Base-by-base conservation (phyloP, 495 filamentous ascomycete species). In the Lasiosphaeris hirsuta region DNA sequence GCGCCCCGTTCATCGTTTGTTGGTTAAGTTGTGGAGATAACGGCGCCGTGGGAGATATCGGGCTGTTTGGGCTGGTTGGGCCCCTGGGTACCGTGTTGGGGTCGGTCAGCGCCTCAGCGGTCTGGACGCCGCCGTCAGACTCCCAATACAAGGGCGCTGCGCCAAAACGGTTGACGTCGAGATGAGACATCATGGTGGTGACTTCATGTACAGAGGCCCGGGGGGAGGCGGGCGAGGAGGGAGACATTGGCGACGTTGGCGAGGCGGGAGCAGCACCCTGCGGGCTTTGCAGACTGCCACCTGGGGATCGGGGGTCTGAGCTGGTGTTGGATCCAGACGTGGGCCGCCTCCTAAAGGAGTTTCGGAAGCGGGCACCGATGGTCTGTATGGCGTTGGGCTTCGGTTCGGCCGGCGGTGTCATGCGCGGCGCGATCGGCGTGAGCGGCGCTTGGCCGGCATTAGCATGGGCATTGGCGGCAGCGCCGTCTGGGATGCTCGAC, bases 121-220 rank as follows among this genome's bases (percentile, higher is more conserved):
- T 61, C 35, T 65, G 61, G 11, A 64, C 65, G 10, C 69, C 69
- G 17, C 69, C 69, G 42, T 72, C 69, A 4, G 69, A 72, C 34
- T 62, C 39, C 7, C 60, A 66, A 37, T 61, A 72, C 5, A 70
- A 39, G 14, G 65, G 65, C 5, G 59, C 58, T 13, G 61, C 69
- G 54, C 66, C 57, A 57, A 70, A 68, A 51, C 59, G 62, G 56
- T 51, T 53, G 55, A 61, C 45, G 47, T 44, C 56, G 33, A 62
- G 44, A 10, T 66, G 57, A 5, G 61, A 30, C 66, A 67, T 67
- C 64, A 61, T 66, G 36, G 51, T 41, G 3, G 56, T 57, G 38
- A 67, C 43, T 33, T 67, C 64, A 13, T 65, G 58, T 5, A 30
- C 23, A 5, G 23, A 30, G 23, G 23, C 23, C 23, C 23, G 23